Conservation (phyloP, 2,329 filamentous ascomycete genomes). For the Diaporthe ilicicola region DNA sequence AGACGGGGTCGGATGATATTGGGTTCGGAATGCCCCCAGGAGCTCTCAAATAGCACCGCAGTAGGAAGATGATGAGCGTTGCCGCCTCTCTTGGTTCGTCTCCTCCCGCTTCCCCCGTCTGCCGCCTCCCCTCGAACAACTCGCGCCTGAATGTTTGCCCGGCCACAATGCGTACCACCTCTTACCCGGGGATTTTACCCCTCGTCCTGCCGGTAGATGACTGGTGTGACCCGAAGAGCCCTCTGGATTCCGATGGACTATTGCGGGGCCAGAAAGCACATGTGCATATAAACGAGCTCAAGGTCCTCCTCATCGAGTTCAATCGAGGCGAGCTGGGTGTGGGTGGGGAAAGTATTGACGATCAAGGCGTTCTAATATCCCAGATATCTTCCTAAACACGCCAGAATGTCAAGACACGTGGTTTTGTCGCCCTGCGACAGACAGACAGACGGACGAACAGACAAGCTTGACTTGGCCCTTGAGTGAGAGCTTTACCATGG, state of each 20-base stretch:
- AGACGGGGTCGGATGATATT: not conserved
- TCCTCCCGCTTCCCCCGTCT: not conserved
- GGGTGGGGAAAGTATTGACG: too few relatives aligned
- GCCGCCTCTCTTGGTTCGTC: not conserved
- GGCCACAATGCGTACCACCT: not conserved
- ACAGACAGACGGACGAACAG: not conserved
- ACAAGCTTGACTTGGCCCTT: not conserved
- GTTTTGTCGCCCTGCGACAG: not conserved
- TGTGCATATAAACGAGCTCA: not conserved
- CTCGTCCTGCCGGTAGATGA: slow-evolving; percentile 22
- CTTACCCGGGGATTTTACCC: not conserved
- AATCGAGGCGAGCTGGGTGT: not conserved
- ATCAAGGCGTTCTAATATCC: not conserved
- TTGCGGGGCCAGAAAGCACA: not conserved
- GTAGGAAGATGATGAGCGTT: not conserved
- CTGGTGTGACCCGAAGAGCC: not conserved
- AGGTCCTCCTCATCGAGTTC: not conserved
- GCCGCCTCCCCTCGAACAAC: not conserved
- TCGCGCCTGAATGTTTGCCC: not conserved
- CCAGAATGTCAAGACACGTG: not conserved
- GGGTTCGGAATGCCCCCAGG: not conserved
- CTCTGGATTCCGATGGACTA: not conserved
- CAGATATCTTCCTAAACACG: not conserved
- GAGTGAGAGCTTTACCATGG: too few relatives aligned
- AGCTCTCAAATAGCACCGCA: not conserved